phyloP scores from a whole-genome alignment of 495 filamentous ascomycete species.

The Pyrenopolyporus hunteri region DNA sequence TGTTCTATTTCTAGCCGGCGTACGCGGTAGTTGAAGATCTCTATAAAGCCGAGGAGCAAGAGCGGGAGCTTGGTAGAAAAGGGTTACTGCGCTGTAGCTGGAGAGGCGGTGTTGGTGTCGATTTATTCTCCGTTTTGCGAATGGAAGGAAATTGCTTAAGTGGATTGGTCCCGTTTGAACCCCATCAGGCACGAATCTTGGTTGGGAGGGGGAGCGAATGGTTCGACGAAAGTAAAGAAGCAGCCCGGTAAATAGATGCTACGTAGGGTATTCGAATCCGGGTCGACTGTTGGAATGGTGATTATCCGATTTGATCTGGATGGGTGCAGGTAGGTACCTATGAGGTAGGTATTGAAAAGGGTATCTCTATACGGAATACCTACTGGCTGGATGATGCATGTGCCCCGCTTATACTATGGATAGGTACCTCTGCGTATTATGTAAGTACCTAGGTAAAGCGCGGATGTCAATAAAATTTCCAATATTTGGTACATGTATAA shows the following conservation, averaged over 20 bases:
- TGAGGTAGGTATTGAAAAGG: not conserved
- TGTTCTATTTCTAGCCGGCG: too few relatives aligned
- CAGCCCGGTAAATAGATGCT: conserved; percentile 9
- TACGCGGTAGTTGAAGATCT: not conserved
- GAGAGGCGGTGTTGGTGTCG: conserved; percentile 8
- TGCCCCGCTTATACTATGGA: too few relatives aligned
- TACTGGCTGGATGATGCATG: too few relatives aligned
- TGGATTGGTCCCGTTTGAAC: conserved; percentile 1
- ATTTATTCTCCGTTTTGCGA: conserved; percentile 19
- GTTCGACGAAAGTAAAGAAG: conserved; percentile 10
- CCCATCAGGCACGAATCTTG: not conserved
- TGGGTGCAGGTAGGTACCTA: not conserved
- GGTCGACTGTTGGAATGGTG: conserved; percentile 11
- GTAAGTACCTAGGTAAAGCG: too few relatives aligned
- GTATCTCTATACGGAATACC: too few relatives aligned
- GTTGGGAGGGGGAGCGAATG: conserved; percentile 1
- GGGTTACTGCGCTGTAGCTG: not conserved
- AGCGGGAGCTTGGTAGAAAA: not conserved
- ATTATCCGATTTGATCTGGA: conserved; percentile 23
- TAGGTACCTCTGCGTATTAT: too few relatives aligned
- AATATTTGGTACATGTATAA: too few relatives aligned
- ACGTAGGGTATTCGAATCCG: conserved; percentile 5
- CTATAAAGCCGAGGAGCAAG: not conserved
- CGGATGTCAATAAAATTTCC: too few relatives aligned
- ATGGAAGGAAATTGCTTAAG: not conserved